A percentile compares a stretch with the other conserved stretches of the same genome.
These are phyloP conservation scores for Pseudoperonospora humuli DNA, from an alignment of 352 stramenopile genomes.

Conservation along the genomic window DNA sequence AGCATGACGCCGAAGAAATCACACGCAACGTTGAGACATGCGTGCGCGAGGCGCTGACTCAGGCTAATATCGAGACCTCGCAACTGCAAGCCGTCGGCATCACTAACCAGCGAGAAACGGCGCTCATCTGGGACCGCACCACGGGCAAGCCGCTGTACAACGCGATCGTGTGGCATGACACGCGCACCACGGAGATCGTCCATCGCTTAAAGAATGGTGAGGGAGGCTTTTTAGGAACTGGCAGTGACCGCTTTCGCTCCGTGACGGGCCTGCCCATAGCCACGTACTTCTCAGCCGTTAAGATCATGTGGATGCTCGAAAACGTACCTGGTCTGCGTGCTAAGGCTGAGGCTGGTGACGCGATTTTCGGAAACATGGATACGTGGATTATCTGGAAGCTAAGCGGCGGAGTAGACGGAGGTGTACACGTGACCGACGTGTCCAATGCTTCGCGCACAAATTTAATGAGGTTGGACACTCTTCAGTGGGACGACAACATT, in stretches of 20 bases:
- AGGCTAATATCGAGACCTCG: conserved; percentile 48
- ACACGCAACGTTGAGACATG: conserved; percentile 79
- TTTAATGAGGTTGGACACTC: conserved; percentile 89
- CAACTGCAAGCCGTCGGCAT: conserved; percentile 93
- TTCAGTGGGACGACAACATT: conserved; percentile 89
- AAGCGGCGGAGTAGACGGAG: conserved; percentile 70
- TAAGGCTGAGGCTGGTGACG: conserved; percentile 81
- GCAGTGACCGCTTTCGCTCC: conserved; percentile 57
- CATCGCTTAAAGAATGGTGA: conserved; percentile 65
- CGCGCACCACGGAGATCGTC: conserved; percentile 89
- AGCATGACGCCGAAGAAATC: conserved; percentile 97
- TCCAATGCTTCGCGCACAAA: conserved; percentile 97
- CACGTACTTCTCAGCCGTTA: conserved; percentile 97
- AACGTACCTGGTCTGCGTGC: conserved; percentile 86
- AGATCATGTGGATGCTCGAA: conserved; percentile 96
- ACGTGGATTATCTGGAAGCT: conserved; percentile 96
- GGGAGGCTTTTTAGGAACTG: conserved; percentile 43
- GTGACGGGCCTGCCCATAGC: conserved; percentile 93
- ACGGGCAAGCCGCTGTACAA: conserved; percentile 97
- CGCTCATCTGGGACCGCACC: conserved; percentile 93
- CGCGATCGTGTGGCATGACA: conserved; percentile 99
- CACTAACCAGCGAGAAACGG: conserved; percentile 99
- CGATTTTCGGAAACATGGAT: conserved; percentile 98
- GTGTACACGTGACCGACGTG: conserved; percentile 94
- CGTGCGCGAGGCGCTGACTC: conserved; percentile 68